Evolutionary conservation across 805 yeast species (phyloP).

Genomic region (Cyberlindnera xylosilytica): DNA sequence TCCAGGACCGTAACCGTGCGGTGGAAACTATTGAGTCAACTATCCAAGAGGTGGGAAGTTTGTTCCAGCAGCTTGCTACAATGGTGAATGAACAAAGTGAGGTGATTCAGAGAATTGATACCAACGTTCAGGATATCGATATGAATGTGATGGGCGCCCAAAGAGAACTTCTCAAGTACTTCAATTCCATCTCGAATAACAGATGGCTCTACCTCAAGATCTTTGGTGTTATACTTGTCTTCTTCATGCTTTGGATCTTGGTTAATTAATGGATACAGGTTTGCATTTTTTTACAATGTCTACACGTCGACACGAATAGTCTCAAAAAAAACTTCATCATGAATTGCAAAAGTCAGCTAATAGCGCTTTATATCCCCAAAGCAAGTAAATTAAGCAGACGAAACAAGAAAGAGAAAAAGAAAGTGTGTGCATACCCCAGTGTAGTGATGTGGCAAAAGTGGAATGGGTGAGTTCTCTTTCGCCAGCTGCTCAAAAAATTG

Average conservation of each 20-base stretch:
- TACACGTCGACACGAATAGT: too few relatives aligned
- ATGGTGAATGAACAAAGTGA: constrained; percentile 99
- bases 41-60: constrained; percentile 91
- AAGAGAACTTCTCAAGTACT: constrained; percentile 86
- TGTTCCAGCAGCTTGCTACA: constrained; percentile 91
- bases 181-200: constrained; percentile 81
- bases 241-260: constrained; percentile 74
- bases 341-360: neutral
- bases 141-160: constrained; percentile 92
- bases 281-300: too few relatives aligned
- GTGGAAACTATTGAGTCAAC: constrained; percentile 97
- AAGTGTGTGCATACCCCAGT: neutral
- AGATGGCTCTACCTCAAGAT: constrained; percentile 89
- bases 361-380: too few relatives aligned
- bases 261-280: constrained; percentile 46
- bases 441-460: too few relatives aligned
- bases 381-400: neutral
- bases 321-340: too few relatives aligned
- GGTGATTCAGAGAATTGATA: constrained; percentile 91
- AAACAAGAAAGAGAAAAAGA: neutral
- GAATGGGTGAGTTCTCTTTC: too few relatives aligned
- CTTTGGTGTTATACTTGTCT: constrained; percentile 80
- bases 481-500: too few relatives aligned
- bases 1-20: constrained; percentile 82
- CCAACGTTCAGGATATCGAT: constrained; percentile 89